Percentiles rank a stretch among this genome's conserved stretches.
Conservation (phyloP, 169 alveolate species). For the Theileria equi region DNA sequence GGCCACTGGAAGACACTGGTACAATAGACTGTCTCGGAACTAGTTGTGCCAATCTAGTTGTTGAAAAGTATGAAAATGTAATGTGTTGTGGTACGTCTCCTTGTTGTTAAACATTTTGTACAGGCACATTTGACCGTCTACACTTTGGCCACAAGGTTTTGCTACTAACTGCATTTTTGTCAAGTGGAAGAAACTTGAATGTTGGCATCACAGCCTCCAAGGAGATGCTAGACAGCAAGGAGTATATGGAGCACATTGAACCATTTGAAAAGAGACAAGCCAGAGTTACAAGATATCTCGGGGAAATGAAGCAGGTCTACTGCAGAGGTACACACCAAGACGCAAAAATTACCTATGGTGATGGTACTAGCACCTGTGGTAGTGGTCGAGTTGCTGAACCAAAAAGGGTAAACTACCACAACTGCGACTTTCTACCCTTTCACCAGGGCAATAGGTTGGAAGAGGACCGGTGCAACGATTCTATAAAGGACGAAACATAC, state of each 20-base stretch:
- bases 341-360: too few species aligned
- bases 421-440: too few species aligned
- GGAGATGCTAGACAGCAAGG: constrained; percentile 17
- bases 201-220: constrained; percentile 57
- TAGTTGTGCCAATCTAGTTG: too few species aligned
- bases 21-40: too few species aligned
- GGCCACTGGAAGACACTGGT: too few species aligned
- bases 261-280: background rate
- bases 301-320: background rate
- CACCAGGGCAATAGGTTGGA: too few species aligned
- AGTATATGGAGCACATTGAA: constrained; percentile 6
- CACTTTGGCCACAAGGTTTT: constrained; percentile 64
- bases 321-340: background rate
- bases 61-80: constrained; percentile 33
- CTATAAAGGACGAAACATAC: background rate
- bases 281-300: background rate
- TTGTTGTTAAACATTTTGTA: too few species aligned
- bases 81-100: constrained; percentile 56
- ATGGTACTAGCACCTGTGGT: too few species aligned
- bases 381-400: too few species aligned
- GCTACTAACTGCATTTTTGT: constrained; percentile 38
- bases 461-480: too few species aligned
- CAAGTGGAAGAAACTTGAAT: constrained; percentile 14
- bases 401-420: too few species aligned
- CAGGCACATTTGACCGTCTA: constrained; percentile 56